Evolutionary conservation across 768 basidiomycete species (phyloP).

Genomic region (Leccinum rimulosum): DNA sequence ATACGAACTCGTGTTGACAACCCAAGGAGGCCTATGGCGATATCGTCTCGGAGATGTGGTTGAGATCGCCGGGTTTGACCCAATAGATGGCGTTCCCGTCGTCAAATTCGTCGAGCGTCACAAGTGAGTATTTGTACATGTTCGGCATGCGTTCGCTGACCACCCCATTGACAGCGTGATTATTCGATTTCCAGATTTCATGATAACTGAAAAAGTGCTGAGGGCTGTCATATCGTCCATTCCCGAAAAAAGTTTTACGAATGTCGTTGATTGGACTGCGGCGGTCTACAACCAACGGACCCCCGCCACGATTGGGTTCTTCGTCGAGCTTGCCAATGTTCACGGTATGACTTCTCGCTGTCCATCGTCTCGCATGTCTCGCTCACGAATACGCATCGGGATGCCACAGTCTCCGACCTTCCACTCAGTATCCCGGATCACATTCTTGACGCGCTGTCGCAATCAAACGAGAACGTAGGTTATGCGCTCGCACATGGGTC

Average conservation of each 20-base stretch:
- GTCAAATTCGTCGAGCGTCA: constrained; percentile 16
- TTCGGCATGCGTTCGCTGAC: neutral
- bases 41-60: constrained; percentile 22
- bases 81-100: constrained; percentile 18
- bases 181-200: constrained; percentile 10
- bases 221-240: constrained; percentile 6
- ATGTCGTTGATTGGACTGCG: constrained; percentile 16
- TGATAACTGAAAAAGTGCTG: constrained; percentile 13
- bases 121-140: constrained; percentile 4
- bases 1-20: constrained; percentile 22
- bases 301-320: constrained; percentile 14
- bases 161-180: neutral
- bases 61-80: constrained; percentile 20
- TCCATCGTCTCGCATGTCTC: neutral
- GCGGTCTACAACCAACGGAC: constrained; percentile 5
- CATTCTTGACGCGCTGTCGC: constrained; percentile 10
- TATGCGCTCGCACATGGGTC: neutral
- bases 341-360: neutral
- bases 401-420: neutral
- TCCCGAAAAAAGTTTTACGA: neutral
- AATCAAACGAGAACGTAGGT: neutral
- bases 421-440: neutral
- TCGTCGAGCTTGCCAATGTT: constrained; percentile 12
- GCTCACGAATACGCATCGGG: neutral
- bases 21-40: constrained; percentile 20